Evolutionary conservation across 768 basidiomycete species (phyloP).

Genomic region (Russula sp.): DNA sequence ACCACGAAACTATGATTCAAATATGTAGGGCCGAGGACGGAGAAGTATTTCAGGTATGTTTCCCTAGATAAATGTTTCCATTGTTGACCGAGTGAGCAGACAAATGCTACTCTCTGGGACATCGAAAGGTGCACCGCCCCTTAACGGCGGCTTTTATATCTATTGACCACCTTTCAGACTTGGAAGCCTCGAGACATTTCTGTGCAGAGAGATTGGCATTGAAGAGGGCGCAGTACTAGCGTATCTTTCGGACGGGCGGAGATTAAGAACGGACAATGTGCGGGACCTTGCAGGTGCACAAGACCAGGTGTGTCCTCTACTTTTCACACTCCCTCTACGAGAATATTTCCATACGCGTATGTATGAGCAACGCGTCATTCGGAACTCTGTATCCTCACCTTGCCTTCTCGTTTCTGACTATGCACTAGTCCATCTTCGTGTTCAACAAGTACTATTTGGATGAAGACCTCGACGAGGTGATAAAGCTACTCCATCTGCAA

Average conservation of each 20-base stretch:
- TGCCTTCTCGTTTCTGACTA: background rate
- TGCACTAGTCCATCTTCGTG: conserved; percentile 58
- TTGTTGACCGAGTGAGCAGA: conserved; percentile 26
- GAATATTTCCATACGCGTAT: background rate
- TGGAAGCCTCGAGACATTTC: conserved; percentile 61
- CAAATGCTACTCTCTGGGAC: conserved; percentile 63
- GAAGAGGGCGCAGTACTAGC: conserved; percentile 64
- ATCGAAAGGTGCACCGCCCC: conserved; percentile 55
- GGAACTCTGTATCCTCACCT: background rate
- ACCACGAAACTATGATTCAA: conserved; percentile 28
- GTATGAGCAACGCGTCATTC: background rate
- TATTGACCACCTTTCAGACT: conserved; percentile 34
- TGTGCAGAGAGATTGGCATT: conserved; percentile 65
- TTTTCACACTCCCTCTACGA: background rate
- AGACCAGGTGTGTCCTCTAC: conserved; percentile 51
- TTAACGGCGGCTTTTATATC: background rate
- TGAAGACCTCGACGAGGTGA: conserved; percentile 54
- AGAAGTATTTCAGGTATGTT: conserved; percentile 30
- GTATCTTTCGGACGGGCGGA: conserved; percentile 72
- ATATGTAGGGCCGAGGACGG: conserved; percentile 39
- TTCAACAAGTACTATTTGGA: conserved; percentile 81
- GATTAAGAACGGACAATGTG: conserved; percentile 62
- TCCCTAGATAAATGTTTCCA: background rate
- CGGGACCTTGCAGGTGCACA: conserved; percentile 68
- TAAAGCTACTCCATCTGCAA: conserved; percentile 54